Base-by-base conservation (phyloP, 352 stramenopile species). In the Phytophthora fragariaefolia region DNA sequence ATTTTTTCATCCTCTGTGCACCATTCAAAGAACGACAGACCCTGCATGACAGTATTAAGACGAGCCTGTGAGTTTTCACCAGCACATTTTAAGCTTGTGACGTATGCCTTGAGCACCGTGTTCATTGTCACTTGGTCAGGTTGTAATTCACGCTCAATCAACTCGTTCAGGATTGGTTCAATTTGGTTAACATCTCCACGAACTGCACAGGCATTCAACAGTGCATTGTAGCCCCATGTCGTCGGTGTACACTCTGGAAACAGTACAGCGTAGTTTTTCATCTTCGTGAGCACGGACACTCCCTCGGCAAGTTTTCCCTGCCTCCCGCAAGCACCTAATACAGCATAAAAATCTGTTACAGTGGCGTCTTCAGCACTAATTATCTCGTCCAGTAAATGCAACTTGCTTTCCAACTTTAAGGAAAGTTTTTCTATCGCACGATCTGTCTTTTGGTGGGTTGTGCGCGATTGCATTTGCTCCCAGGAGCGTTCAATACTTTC, bases 41-140 rank as follows among this genome's bases (percentile, higher is more conserved):
- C 71, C 62, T 76, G 57, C 47, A 70, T 61, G 47, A 74, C 28
- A 27, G 28, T 76, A 26, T 69, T 59, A 12, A 76, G 38, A n/a
- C 63, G 68, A 40, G 30, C 34, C 20, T 66, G 50, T 13, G 36
- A 26, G 46, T n/a, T 65, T 27, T 20, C 42, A 57, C 18, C 51
- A 53, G 9, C 30, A 62, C 22, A 49, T 49, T 52, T 69, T 18
- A 74, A 66, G 22, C 8, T 65, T 30, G 22, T 66, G 23, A 49
- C 56, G 30, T 85, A 62, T 8, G 63, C 58, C 34, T 89, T 87
- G 3, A 87, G 63, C 54, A 86, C 64, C 13, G 78, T 89, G 57
- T 87, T 87, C 58, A 89, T 57, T 9, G 79, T 86, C 34, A 87
- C 67, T 18, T 68, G 38, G 24, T 87, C 74, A 5, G 71, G 72